phyloP scores from a whole-genome alignment of 208 protist species.

The Crithidia mellificae region DNA sequence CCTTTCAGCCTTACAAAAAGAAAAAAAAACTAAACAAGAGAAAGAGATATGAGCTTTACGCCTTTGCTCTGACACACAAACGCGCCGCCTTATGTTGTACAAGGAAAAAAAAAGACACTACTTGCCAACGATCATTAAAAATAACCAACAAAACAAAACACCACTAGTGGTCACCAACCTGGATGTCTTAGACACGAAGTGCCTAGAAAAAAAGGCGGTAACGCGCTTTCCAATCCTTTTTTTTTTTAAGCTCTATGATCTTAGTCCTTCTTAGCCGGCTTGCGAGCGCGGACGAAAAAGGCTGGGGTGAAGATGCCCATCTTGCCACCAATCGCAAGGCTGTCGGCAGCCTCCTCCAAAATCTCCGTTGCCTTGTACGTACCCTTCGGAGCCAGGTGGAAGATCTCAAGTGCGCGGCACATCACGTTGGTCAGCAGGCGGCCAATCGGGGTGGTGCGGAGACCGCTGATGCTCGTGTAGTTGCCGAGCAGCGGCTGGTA shows the following conservation, averaged over 20 bases:
- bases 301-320: conserved; percentile 93
- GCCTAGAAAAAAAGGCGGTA: not conserved
- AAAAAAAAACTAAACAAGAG: not conserved
- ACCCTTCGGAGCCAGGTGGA: conserved; percentile 72
- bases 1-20: not conserved
- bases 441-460: conserved; percentile 84
- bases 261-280: conserved; percentile 62
- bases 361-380: conserved; percentile 86
- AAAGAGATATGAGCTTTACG: not conserved
- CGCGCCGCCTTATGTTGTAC: too few relatives aligned
- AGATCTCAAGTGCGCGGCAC: conserved; percentile 76
- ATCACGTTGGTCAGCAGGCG: conserved; percentile 77
- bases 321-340: conserved; percentile 89
- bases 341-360: conserved; percentile 87
- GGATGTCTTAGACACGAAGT: too few relatives aligned
- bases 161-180: too few relatives aligned
- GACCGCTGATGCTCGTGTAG: conserved; percentile 71
- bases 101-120: too few relatives aligned
- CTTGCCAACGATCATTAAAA: not conserved
- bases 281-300: conserved; percentile 89
- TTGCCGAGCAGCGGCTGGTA: conserved; percentile 83
- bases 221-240: too few relatives aligned
- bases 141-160: not conserved
- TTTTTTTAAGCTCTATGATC: not conserved
- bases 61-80: too few relatives aligned